Percentiles rank a stretch among this genome's conserved stretches.
Evolutionary conservation across 768 basidiomycete species (phyloP).

Genomic region (Calocybe cyanea): DNA sequence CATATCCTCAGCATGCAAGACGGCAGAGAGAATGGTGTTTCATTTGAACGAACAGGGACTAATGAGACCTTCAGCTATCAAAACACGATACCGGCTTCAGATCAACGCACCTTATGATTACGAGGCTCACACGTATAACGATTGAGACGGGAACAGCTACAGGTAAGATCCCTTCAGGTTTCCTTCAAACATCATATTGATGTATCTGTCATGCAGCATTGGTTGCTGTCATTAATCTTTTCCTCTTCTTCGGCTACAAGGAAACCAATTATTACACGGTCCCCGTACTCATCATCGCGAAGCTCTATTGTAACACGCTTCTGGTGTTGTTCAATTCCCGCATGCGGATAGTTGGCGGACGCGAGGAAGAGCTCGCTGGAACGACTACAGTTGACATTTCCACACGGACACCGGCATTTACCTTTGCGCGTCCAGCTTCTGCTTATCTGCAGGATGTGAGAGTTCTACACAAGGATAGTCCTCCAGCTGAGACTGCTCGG

Average conservation of each 20-base stretch:
- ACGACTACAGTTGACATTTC: conserved; percentile 6
- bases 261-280: conserved; percentile 23
- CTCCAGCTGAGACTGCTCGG: neutral
- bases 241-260: conserved; percentile 23
- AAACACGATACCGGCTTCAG: conserved; percentile 20
- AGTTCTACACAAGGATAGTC: neutral
- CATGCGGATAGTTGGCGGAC: conserved; percentile 19
- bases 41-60: too few species aligned
- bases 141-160: conserved; percentile 26
- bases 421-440: conserved; percentile 14
- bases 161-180: conserved; percentile 11
- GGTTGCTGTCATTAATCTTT: conserved; percentile 22
- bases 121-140: conserved; percentile 21
- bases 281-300: conserved; percentile 22
- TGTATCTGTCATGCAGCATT: conserved; percentile 11
- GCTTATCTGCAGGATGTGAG: conserved; percentile 12
- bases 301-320: conserved; percentile 27
- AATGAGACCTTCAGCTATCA: conserved; percentile 17
- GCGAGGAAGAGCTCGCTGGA: conserved; percentile 12
- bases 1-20: too few species aligned
- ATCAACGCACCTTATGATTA: conserved; percentile 20
- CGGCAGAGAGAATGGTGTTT: neutral
- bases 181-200: too few species aligned
- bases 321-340: conserved; percentile 27
- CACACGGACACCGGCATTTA: neutral